Percentiles rank a stretch among this genome's conserved stretches.
phyloP scores from a whole-genome alignment of 2,329 filamentous ascomycete species.

The Cladosporium colombiae region DNA sequence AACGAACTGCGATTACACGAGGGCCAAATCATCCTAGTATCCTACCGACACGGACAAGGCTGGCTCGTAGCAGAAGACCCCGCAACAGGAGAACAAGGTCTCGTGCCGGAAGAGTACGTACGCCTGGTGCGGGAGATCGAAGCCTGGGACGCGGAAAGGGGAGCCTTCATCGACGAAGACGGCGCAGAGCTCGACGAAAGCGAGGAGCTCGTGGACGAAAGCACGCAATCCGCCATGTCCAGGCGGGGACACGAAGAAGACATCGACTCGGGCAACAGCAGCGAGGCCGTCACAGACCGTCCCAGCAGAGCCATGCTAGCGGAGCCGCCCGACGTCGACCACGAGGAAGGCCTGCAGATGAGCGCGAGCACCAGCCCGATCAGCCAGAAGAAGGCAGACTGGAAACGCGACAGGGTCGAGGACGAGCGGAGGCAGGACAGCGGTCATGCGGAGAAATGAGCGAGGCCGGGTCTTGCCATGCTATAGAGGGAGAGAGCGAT shows the following conservation, averaged over 20 bases:
- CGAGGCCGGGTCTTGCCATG: not conserved
- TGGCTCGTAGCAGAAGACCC: slow-evolving; percentile 98
- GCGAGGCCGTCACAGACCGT: slow-evolving; percentile 14
- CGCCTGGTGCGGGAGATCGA: slow-evolving; percentile 89
- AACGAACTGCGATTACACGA: slow-evolving; percentile 92
- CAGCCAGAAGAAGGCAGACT: not conserved
- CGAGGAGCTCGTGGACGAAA: slow-evolving; percentile 1
- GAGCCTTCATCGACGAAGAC: slow-evolving; percentile 62
- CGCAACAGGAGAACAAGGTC: slow-evolving; percentile 86
- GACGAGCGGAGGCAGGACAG: slow-evolving; percentile 18
- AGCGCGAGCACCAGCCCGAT: slow-evolving; percentile 1
- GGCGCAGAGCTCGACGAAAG: slow-evolving; percentile 18
- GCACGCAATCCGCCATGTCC: not conserved
- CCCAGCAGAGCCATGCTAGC: slow-evolving; percentile 16
- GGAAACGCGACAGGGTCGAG: not conserved
- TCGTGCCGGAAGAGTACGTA: slow-evolving; percentile 96
- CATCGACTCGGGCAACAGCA: slow-evolving; percentile 16
- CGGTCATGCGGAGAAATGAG: slow-evolving; percentile 14
- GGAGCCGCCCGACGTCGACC: slow-evolving; percentile 15
- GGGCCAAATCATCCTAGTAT: slow-evolving; percentile 94
- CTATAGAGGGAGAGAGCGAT: not conserved
- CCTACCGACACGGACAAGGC: slow-evolving; percentile 91
- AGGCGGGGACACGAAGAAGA: not conserved
- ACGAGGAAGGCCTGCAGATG: slow-evolving; percentile 16
- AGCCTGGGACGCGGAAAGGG: slow-evolving; percentile 77